Base-by-base conservation (phyloP, 2,329 filamentous ascomycete genomes). In the Leptographium lundbergii region DNA sequence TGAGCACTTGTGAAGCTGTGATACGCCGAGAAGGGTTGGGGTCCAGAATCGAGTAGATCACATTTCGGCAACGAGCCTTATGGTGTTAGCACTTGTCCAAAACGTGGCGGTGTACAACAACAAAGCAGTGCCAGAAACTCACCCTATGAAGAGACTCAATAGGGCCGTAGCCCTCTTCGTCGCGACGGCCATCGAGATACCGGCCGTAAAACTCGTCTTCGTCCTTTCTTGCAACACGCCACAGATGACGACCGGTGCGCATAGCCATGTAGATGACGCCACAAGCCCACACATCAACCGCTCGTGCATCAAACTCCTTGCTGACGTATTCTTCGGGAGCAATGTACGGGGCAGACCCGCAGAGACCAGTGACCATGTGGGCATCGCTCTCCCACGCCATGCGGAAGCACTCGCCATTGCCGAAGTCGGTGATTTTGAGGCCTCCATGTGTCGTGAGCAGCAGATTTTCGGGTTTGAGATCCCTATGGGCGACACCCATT, bases 231-330 rank as follows among this genome's bases (percentile, higher is more conserved):
- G 94, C 94, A n/a, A 96, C 84, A 58, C 91, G 87, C 94, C 94
- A 99, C 10, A 99, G 78, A 72, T 99, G 94, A 57, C 94, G 82
- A 6, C 94, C 94, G 2, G 92, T 97, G 60, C 94, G 82, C 94
- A 99, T 99, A 17, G 94, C 94, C 94, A 99, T 99, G 75, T 99
- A 99, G 61, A 99, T 99, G 57, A 99, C 94, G 69, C 94, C 94
- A 61, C 91, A 96, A 27, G 94, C 94, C 94, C 94, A 99, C 17
- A 97, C 87, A 68, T 99, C 94, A 55, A 99, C 92, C n/a, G 94
- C 92, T 60, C 94, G 83, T 34, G 94, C 94, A 69, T 99, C 94
- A 65, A 99, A 99, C 70, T 99, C 94, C 70, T 87, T 91, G 69
- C 95, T 91, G 2, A 86, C 83, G 68, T 99, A 99, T 71, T 99